phyloP scores from a whole-genome alignment of 2,329 filamentous ascomycete species.

The Tolypocladium capitatum region DNA sequence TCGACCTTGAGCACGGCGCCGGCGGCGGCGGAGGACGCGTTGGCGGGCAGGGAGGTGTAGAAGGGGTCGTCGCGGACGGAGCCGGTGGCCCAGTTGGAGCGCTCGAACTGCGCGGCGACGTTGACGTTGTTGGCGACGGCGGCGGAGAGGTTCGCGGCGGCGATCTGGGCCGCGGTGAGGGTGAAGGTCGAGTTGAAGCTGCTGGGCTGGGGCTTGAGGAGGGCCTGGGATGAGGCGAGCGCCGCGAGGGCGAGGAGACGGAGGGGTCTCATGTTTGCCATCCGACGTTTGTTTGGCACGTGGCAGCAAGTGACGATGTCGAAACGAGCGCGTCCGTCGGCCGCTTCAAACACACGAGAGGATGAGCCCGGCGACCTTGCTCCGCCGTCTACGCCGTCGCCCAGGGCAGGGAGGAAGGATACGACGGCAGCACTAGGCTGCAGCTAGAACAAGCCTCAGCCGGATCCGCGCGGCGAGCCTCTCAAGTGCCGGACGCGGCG shows the following conservation, averaged over 20 bases:
- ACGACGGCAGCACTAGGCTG: no score
- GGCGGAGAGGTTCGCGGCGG: conserved; percentile 8
- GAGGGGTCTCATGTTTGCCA: background rate
- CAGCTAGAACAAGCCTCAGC: no score
- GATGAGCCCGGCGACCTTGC: no score
- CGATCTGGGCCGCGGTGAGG: conserved; percentile 12
- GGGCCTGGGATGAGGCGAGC: background rate
- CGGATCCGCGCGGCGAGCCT: no score
- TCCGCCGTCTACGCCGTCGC: no score
- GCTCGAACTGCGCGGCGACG: conserved; percentile 14
- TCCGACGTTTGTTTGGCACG: no score
- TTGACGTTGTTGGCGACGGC: conserved; percentile 9
- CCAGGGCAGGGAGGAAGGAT: no score
- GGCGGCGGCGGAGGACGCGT: conserved; percentile 10
- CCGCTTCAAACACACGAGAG: no score
- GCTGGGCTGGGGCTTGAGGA: conserved; percentile 4
- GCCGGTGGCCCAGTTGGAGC: conserved; percentile 18
- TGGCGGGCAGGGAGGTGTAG: conserved; percentile 18
- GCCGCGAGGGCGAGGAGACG: background rate
- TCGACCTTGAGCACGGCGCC: conserved; percentile 28
- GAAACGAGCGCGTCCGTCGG: no score
- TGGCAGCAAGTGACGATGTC: no score
- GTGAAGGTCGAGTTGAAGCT: conserved; percentile 17
- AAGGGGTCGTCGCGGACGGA: conserved; percentile 22
- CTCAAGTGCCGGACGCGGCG: no score